A percentile compares a stretch with the other conserved stretches of the same genome.
These are phyloP conservation scores for Serendipita vermifera DNA, from an alignment of 768 basidiomycete species.

Conservation along the genomic window DNA sequence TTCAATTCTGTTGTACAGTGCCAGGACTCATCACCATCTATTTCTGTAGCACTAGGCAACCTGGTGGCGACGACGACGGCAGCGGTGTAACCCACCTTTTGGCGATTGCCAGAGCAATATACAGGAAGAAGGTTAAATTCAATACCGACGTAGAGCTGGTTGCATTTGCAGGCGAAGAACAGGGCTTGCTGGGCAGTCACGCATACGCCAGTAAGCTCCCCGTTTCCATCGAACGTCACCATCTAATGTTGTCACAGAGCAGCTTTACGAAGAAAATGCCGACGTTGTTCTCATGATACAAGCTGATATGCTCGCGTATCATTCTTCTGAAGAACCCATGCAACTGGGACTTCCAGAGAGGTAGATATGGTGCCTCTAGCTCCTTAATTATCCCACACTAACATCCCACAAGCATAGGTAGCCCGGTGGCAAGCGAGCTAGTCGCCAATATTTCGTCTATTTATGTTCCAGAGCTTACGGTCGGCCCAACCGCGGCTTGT, in stretches of 20 bases:
- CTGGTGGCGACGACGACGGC: constrained; percentile 53
- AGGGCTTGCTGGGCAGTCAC: constrained; percentile 66
- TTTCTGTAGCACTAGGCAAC: constrained; percentile 7
- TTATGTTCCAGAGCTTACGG: constrained; percentile 66
- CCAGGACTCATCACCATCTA: neutral
- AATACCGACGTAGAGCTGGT: constrained; percentile 64
- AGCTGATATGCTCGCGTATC: constrained; percentile 87
- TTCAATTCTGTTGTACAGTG: constrained; percentile 37
- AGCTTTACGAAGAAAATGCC: constrained; percentile 42
- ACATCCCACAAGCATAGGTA: constrained; percentile 49
- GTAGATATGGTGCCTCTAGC: constrained; percentile 32
- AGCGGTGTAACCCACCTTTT: constrained; percentile 55
- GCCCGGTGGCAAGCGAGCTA: constrained; percentile 60
- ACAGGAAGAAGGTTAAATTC: constrained; percentile 52
- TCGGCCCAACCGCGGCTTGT: constrained; percentile 64
- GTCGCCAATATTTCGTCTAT: constrained; percentile 61
- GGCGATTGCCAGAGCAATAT: constrained; percentile 65
- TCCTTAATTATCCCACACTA: neutral
- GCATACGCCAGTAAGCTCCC: constrained; percentile 59
- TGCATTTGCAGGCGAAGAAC: constrained; percentile 85
- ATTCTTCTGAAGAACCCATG: constrained; percentile 57
- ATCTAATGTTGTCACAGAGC: constrained; percentile 27
- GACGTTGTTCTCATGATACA: constrained; percentile 78
- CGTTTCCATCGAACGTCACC: neutral
- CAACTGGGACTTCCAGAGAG: constrained; percentile 69